Percentiles rank a stretch among this genome's conserved stretches.
phyloP scores from a whole-genome alignment of 768 basidiomycete genomes.

The Lactarius evosmus region DNA sequence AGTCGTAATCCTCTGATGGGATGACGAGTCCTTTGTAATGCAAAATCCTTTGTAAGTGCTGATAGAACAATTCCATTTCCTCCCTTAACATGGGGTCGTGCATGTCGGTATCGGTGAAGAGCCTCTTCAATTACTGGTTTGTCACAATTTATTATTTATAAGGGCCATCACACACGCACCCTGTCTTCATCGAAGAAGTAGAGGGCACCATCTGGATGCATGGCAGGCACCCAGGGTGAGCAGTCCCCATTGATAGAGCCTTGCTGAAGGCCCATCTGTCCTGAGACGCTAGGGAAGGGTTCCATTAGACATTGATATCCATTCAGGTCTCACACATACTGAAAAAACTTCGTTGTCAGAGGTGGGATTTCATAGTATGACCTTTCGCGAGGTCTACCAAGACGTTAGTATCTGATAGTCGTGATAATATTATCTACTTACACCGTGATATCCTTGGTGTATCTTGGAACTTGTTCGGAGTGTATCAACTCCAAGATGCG shows the following conservation, averaged over 20 bases:
- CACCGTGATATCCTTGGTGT: neutral
- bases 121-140: constrained; percentile 36
- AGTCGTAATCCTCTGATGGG: neutral
- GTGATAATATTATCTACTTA: neutral
- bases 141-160: neutral
- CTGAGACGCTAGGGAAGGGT: neutral
- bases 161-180: constrained; percentile 12
- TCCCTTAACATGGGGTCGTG: constrained; percentile 36
- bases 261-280: neutral
- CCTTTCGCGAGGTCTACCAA: neutral
- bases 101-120: constrained; percentile 53
- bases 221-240: neutral
- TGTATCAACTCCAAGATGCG: neutral
- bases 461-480: neutral
- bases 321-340: neutral
- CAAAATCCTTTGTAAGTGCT: neutral
- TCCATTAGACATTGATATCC: neutral
- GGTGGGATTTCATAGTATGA: neutral
- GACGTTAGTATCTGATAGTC: neutral
- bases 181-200: neutral
- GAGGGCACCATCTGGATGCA: neutral
- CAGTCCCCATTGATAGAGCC: neutral
- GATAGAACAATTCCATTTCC: constrained; percentile 36
- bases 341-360: neutral
- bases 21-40: constrained; percentile 11